Conservation (phyloP, 371 early-diverging fungal genomes). For the Actinomucor elegans region DNA sequence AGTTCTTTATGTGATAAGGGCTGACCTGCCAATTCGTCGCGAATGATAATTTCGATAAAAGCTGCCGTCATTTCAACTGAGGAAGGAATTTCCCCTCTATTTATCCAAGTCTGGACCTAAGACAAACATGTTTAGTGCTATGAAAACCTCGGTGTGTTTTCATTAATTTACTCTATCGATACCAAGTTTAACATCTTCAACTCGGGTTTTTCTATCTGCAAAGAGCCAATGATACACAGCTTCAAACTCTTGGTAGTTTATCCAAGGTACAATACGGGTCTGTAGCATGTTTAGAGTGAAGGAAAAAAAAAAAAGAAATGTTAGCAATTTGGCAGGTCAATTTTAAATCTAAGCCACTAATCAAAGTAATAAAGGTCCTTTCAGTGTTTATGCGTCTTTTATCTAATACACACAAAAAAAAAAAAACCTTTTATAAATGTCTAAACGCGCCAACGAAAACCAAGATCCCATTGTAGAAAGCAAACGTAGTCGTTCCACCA, state of each 20-base stretch:
- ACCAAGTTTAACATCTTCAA: slow-evolving; percentile 24
- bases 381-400: neutral
- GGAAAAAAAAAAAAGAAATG: neutral
- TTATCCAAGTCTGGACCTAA: slow-evolving; percentile 66
- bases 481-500: slow-evolving; percentile 4
- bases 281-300: slow-evolving; percentile 15
- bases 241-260: slow-evolving; percentile 40
- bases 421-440: slow-evolving; percentile 10
- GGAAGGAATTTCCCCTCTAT: slow-evolving; percentile 59
- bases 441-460: slow-evolving; percentile 19
- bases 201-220: slow-evolving; percentile 24
- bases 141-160: too few species aligned
- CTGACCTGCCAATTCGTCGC: slow-evolving; percentile 41
- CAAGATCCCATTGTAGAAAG: slow-evolving; percentile 9
- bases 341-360: neutral
- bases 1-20: slow-evolving; percentile 53
- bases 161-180: slow-evolving; percentile 37
- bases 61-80: slow-evolving; percentile 59
- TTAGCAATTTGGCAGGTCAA: too few species aligned
- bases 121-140: too few species aligned
- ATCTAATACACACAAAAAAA: neutral
- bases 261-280: slow-evolving; percentile 54
- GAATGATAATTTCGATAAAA: slow-evolving; percentile 53
- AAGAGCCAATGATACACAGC: slow-evolving; percentile 49
- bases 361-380: neutral